Conservation (phyloP, 495 filamentous ascomycete genomes). For the Trichoderma erinaceum region DNA sequence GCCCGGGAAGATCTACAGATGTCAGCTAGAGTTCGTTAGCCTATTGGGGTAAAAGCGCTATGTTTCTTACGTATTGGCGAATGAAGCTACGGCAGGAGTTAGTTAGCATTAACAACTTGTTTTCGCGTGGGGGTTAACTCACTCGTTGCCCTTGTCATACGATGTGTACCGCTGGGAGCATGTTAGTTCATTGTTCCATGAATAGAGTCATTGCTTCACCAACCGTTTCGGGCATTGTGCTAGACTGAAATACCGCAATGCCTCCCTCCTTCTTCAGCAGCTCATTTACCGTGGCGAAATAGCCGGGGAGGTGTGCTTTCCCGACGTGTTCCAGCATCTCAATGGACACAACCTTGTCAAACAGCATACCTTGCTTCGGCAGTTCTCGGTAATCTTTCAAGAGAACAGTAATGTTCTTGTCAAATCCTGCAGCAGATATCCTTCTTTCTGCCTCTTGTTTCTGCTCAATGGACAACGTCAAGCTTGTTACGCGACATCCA, state of each 20-base stretch:
- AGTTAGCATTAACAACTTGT: constrained; percentile 15
- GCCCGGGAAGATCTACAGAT: constrained; percentile 57
- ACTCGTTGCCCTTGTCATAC: constrained; percentile 42
- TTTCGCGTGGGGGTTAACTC: constrained; percentile 21
- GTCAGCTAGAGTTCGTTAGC: not conserved
- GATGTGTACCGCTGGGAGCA: constrained; percentile 31
- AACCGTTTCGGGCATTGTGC: constrained; percentile 61
- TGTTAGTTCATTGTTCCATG: not conserved
- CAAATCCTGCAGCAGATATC: constrained; percentile 47
- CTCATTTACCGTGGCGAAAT: constrained; percentile 52
- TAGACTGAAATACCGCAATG: constrained; percentile 66
- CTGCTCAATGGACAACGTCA: constrained; percentile 58
- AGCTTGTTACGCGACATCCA: constrained; percentile 55
- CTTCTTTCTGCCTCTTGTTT: constrained; percentile 53
- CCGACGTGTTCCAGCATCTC: constrained; percentile 76
- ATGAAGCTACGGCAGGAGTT: constrained; percentile 47
- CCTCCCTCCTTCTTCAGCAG: constrained; percentile 58
- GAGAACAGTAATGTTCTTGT: constrained; percentile 46
- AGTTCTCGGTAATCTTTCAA: constrained; percentile 59
- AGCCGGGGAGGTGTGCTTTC: constrained; percentile 53
- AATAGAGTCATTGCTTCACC: not conserved
- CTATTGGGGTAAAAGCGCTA: not conserved
- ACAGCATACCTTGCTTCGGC: constrained; percentile 44
- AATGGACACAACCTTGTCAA: constrained; percentile 64
- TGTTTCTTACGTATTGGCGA: constrained; percentile 47